Percentiles rank a stretch among this genome's conserved stretches.
Evolutionary conservation across 805 yeast species (phyloP).

Genomic region (Wickerhamia fluorescens): DNA sequence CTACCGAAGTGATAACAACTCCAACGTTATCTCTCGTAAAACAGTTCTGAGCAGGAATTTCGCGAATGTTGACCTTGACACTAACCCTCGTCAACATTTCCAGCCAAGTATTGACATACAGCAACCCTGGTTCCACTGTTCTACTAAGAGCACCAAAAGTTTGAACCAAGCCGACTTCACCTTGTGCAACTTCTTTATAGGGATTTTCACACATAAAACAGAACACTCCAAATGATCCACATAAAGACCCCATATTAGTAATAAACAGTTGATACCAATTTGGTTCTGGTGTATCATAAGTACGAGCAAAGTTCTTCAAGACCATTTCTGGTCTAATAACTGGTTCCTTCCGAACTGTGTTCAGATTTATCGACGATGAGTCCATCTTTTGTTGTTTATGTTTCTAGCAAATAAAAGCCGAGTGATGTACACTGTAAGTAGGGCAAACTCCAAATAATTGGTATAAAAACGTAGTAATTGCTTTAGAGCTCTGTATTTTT

Average conservation of each 20-base stretch:
- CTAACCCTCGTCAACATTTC: slow-evolving; percentile 47
- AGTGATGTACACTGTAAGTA: too few species aligned
- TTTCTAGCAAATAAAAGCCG: too few species aligned
- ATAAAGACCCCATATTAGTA: slow-evolving; percentile 33
- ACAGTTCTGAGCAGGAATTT: slow-evolving; percentile 61
- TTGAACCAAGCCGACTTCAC: slow-evolving; percentile 62
- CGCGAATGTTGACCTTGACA: slow-evolving; percentile 52
- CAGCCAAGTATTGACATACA: slow-evolving; percentile 57
- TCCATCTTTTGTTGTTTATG: slow-evolving; percentile 1
- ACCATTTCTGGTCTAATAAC: slow-evolving; percentile 35
- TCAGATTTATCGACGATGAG: background rate
- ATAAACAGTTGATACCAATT: slow-evolving; percentile 38
- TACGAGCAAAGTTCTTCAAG: slow-evolving; percentile 32
- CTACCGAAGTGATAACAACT: slow-evolving; percentile 56
- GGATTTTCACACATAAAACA: slow-evolving; percentile 58
- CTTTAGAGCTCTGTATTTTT: too few species aligned
- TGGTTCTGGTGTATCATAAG: slow-evolving; percentile 32
- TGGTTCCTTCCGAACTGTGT: slow-evolving; percentile 11
- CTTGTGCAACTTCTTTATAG: slow-evolving; percentile 53
- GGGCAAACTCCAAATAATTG: too few species aligned
- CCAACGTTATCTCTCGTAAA: slow-evolving; percentile 66
- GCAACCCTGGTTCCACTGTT: slow-evolving; percentile 63
- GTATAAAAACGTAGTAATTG: too few species aligned
- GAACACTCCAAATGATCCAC: slow-evolving; percentile 49
- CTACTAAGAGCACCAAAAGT: slow-evolving; percentile 59